Base-by-base conservation (phyloP, 1,284 basidiomycete genomes). In the Fistulina hepatica region DNA sequence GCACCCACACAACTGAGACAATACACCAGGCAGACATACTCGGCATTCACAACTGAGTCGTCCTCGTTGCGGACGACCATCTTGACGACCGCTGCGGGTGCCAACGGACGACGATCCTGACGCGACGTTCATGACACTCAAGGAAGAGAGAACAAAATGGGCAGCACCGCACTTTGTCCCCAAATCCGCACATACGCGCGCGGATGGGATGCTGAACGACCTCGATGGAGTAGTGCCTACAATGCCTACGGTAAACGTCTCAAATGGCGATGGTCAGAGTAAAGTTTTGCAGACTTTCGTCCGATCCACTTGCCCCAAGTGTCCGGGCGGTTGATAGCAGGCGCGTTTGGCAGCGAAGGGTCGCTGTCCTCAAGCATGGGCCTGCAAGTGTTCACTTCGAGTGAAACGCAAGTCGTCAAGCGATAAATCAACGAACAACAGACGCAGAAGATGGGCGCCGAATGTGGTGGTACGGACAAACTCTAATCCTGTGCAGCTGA, bases 161-260 rank as follows among this genome's bases (percentile, higher is more conserved):
- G 26, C 32, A 30, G 10, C 28, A n/a, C 50, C 57, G 43, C 45
- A 89, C 90, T 69, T 92, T 93, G 65, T 93, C 89, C 37, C 90
- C 90, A 59, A 93, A 92, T 4, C 90, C 90, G 58, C 90, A 93
- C 76, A 92, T 92, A 48, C 90, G 75, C 24, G 90, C 90, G 31
- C 90, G 73, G 34, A 88, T 60, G 23, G 90, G 90, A 50, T 93
- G 76, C 54, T 94, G 89, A 4, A 86, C 73, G 47, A 92, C 75
- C 48, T 85, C 77, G 26, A 93, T 69, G 9, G 79, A 74, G 56
- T 90, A 92, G 50, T 80, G 67, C 53, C 88, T 89, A 53, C 38
- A 41, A 42, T 19, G 23, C 21, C 13, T 28, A 34, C 12, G 17
- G 31, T 32, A 27, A 26, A 30, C 43, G 31, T 44, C 35, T 36